phyloP scores from a whole-genome alignment of 768 basidiomycete genomes.

The Phylloporus rhodoxanthus region DNA sequence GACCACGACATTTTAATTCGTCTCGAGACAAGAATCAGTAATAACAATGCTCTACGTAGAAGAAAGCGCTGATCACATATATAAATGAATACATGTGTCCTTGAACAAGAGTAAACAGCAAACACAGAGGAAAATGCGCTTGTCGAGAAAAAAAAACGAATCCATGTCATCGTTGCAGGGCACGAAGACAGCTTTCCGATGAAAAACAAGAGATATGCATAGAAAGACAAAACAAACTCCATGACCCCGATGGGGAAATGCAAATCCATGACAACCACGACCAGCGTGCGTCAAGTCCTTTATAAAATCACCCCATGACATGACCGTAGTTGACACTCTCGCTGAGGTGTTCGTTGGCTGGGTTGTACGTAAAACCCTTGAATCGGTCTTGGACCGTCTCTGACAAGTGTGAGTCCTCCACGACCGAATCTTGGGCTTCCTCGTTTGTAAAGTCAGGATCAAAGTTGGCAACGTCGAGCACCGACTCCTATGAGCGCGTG shows the following conservation, averaged over 20 bases:
- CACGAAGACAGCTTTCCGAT: neutral
- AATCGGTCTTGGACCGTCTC: slow-evolving; percentile 98
- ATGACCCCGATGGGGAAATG: neutral
- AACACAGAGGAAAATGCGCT: neutral
- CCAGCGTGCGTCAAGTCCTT: slow-evolving; percentile 16
- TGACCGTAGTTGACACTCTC: slow-evolving; percentile 68
- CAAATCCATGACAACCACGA: slow-evolving; percentile 11
- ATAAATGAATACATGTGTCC: slow-evolving; percentile 6
- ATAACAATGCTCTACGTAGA: neutral
- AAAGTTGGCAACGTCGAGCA: slow-evolving; percentile 93
- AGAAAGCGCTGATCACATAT: neutral
- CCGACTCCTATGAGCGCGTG: slow-evolving; percentile 58
- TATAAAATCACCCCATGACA: slow-evolving; percentile 25
- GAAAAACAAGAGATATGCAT: neutral
- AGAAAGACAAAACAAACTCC: slow-evolving; percentile 1
- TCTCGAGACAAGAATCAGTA: neutral
- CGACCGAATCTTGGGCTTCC: slow-evolving; percentile 91
- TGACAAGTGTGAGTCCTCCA: slow-evolving; percentile 85
- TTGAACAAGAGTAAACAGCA: neutral
- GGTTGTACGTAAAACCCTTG: slow-evolving; percentile 85
- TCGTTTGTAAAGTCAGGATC: slow-evolving; percentile 97
- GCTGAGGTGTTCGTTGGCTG: slow-evolving; percentile 76
- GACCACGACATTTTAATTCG: neutral
- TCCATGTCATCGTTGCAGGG: neutral
- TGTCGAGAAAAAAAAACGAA: neutral